Conservation (phyloP, 2,329 filamentous ascomycete genomes). For the Periconia sp. region DNA sequence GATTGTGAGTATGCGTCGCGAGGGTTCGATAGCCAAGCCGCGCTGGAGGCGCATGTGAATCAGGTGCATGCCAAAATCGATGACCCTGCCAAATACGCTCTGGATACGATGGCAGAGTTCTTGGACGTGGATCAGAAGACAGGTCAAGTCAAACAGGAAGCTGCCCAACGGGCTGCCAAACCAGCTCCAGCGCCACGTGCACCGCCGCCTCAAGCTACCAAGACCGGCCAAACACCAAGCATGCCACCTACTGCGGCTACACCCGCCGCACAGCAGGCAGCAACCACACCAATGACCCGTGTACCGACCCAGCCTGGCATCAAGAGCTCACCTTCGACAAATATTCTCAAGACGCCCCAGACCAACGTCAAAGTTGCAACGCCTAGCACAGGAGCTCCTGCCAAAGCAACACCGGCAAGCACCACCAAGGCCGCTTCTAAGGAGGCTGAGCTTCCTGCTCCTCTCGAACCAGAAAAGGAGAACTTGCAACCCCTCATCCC, state of each 20-base stretch:
- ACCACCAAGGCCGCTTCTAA: constrained; percentile 28
- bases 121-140: constrained; percentile 53
- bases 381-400: constrained; percentile 32
- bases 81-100: constrained; percentile 58
- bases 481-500: constrained; percentile 28
- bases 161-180: constrained; percentile 24
- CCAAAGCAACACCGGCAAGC: constrained; percentile 36
- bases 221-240: constrained; percentile 38
- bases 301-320: constrained; percentile 41
- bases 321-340: constrained; percentile 40
- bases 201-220: constrained; percentile 27
- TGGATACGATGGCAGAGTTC: constrained; percentile 55
- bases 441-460: constrained; percentile 19
- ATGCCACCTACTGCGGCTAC: constrained; percentile 38
- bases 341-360: constrained; percentile 43
- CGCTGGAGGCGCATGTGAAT: constrained; percentile 57
- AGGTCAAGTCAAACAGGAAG: constrained; percentile 37
- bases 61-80: constrained; percentile 57
- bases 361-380: constrained; percentile 35
- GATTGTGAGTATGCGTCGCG: constrained; percentile 57
- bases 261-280: constrained; percentile 31
- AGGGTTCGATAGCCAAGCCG: constrained; percentile 58
- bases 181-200: constrained; percentile 23
- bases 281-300: constrained; percentile 41
- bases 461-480: constrained; percentile 22